phyloP scores from a whole-genome alignment of 192 early-diverging fungal genomes.

The Gryganskiella cystojenkinii region DNA sequence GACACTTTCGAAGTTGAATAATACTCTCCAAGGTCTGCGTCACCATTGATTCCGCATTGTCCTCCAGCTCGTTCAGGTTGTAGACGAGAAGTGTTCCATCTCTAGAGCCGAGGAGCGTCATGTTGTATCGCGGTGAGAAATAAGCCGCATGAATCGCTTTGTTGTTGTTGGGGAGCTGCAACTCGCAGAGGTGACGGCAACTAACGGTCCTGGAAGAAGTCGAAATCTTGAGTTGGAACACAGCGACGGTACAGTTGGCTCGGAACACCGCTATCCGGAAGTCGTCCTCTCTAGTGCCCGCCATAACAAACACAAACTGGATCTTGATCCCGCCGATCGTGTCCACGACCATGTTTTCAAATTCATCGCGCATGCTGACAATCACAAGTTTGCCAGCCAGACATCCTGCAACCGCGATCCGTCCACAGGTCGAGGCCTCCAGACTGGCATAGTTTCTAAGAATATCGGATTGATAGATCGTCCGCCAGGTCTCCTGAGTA shows the following conservation, averaged over 20 bases:
- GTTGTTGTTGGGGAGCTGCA: slow-evolving; percentile 44
- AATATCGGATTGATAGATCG: slow-evolving; percentile 48
- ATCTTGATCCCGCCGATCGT: slow-evolving; percentile 44
- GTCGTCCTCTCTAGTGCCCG: neutral
- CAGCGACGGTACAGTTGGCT: slow-evolving; percentile 44
- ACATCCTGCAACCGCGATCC: slow-evolving; percentile 63
- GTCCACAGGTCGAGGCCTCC: slow-evolving; percentile 61
- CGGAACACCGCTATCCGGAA: slow-evolving; percentile 42
- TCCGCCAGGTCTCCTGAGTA: slow-evolving; percentile 29
- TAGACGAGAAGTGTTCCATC: slow-evolving; percentile 36
- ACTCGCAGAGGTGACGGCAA: slow-evolving; percentile 28
- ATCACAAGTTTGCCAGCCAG: slow-evolving; percentile 65
- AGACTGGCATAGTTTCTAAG: slow-evolving; percentile 66
- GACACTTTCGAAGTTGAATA: slow-evolving; percentile 27
- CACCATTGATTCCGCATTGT: neutral
- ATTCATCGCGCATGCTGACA: slow-evolving; percentile 55
- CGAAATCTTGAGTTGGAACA: slow-evolving; percentile 21
- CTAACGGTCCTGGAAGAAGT: neutral
- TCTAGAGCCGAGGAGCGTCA: slow-evolving; percentile 39
- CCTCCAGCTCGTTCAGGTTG: neutral
- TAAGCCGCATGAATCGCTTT: slow-evolving; percentile 47
- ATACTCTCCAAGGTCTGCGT: slow-evolving; percentile 13
- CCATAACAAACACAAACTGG: slow-evolving; percentile 40
- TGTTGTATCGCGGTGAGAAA: slow-evolving; percentile 35
- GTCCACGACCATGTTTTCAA: slow-evolving; percentile 44